phyloP scores from a whole-genome alignment of 192 early-diverging fungal genomes.

The Radiomyces spectabilis region DNA sequence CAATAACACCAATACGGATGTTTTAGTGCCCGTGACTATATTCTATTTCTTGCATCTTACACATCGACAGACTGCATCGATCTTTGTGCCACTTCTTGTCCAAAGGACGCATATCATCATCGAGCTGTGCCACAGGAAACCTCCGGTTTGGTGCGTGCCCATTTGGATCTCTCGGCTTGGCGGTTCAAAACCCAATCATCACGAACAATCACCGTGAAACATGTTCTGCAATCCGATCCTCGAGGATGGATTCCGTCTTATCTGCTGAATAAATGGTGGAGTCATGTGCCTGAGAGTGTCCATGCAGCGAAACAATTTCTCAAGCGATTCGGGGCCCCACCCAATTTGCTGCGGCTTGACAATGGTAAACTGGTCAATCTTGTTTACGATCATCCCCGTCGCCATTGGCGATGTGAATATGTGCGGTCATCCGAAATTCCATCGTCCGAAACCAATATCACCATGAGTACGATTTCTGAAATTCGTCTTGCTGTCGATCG shows the following conservation, averaged over 20 bases:
- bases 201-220: constrained; percentile 23
- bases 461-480: too few relatives aligned
- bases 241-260: constrained; percentile 35
- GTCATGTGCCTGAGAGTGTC: not conserved
- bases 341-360: constrained; percentile 6
- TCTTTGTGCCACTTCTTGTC: constrained; percentile 10
- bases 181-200: constrained; percentile 20
- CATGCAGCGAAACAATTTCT: not conserved
- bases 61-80: constrained; percentile 8
- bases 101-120: constrained; percentile 10
- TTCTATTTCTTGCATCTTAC: constrained; percentile 9
- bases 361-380: constrained; percentile 4
- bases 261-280: constrained; percentile 22
- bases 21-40: constrained; percentile 7
- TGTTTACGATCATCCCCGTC: constrained; percentile 13
- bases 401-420: constrained; percentile 26
- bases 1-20: too few relatives aligned
- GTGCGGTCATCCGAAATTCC: not conserved
- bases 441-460: not conserved
- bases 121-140: constrained; percentile 11
- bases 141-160: constrained; percentile 8
- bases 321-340: constrained; percentile 15
- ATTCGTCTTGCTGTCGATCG: constrained; percentile 27
- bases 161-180: constrained; percentile 12
- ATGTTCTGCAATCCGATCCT: constrained; percentile 27